Evolutionary conservation across 495 filamentous ascomycete species (phyloP), one percentile per base, ranked within the genome.

Genomic region (Tuber umbilicatum): DNA sequence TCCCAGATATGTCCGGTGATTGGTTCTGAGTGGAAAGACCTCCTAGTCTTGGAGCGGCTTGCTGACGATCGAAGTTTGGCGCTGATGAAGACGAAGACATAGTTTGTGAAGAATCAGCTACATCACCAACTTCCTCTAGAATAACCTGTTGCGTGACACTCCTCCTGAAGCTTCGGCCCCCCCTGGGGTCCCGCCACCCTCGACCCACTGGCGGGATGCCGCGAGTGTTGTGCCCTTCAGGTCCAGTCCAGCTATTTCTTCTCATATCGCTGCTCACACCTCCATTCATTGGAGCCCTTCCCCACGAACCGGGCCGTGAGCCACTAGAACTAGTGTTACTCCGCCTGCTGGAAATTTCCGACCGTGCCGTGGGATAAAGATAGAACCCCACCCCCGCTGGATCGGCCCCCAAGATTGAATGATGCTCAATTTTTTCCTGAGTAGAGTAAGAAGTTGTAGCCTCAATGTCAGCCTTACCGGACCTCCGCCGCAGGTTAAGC

Each of bases 381-480:
- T 81, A 74, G 69, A 81, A 81, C 68, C 80, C 80, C 14, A 72
- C 70, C 68, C 80, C 80, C 27, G 76, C 80, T 10, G 80, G 80
- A 71, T 81, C 80, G 19, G 80, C 80, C 72, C 79, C 80, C 27
- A 81, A 42, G 68, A 81, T 81, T 5, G 76, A 81, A 35, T 74
- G 74, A 40, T 77, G 80, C 69, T 81, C 80, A 69, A 81, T 74
- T 74, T 76, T 81, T 74, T 81, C 75, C 21, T 81, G 79, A 70
- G 72, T 70, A 19, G 75, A 73, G 73, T 81, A 78, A 42, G 70
- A 41, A 12, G 74, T 75, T 21, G 39, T 35, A 68, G 72, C 72
- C 37, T 76, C 73, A 17, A 73, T 41, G 41, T 69, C 43, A 39
- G 67, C 16, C 27, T 74, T 78, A 72, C 45, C 35, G 23, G 74